These are phyloP conservation scores for Auricularia cornea DNA, from an alignment of 768 basidiomycete genomes.

Conservation along the genomic window DNA sequence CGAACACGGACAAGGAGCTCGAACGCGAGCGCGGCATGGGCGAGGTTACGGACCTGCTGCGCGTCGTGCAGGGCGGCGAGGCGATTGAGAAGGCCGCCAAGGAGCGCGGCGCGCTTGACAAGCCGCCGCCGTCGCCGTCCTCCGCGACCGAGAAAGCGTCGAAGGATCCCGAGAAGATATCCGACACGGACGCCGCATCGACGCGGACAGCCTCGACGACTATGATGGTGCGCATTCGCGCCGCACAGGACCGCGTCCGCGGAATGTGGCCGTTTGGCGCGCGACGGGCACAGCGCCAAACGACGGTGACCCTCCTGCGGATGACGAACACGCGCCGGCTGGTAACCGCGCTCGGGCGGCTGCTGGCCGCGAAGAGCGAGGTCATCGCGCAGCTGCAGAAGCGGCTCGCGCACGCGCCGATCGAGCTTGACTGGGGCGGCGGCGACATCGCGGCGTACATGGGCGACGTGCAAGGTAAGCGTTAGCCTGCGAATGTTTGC, in stretches of 20 bases:
- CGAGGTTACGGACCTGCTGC: not conserved
- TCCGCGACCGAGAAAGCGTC: not conserved
- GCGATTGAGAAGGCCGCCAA: not conserved
- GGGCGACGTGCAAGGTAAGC: constrained; percentile 82
- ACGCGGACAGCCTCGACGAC: not conserved
- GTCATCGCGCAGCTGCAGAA: constrained; percentile 76
- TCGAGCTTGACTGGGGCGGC: constrained; percentile 21
- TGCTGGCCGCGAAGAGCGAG: constrained; percentile 74
- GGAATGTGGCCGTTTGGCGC: not conserved
- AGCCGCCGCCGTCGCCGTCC: not conserved
- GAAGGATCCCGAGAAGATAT: not conserved
- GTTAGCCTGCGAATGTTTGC: not conserved
- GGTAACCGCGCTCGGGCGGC: constrained; percentile 66
- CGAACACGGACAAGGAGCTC: not conserved
- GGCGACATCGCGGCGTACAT: constrained; percentile 74
- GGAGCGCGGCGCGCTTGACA: not conserved
- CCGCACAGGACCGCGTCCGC: not conserved
- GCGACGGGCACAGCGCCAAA: constrained; percentile 7
- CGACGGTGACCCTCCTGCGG: constrained; percentile 44
- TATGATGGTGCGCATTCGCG: not conserved
- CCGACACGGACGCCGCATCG: not conserved
- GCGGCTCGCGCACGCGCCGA: constrained; percentile 40
- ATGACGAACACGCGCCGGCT: constrained; percentile 74
- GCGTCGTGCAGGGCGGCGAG: not conserved
- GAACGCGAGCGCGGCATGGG: constrained; percentile 1